Evolutionary conservation across 2,329 filamentous ascomycete species (phyloP).

Genomic region (Talaromyces pinophilus): DNA sequence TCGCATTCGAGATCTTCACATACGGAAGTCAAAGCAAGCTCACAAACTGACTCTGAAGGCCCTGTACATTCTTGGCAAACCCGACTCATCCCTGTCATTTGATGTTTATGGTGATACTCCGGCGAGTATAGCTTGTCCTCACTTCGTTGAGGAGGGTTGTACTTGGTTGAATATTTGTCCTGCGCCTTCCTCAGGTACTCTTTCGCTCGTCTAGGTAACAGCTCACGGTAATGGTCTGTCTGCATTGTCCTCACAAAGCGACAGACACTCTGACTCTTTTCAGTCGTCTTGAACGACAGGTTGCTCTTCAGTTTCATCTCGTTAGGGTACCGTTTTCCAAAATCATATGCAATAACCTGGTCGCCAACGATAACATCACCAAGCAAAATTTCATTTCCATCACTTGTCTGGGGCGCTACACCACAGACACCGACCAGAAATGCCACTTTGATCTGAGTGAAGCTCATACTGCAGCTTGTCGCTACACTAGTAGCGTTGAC

Average conservation of each 20-base stretch:
- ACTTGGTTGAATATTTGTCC: background rate
- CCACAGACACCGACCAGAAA: conserved; percentile 17
- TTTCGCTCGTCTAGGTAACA: background rate
- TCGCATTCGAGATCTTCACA: background rate
- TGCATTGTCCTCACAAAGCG: background rate
- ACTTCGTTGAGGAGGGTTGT: background rate
- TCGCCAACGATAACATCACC: conserved; percentile 16
- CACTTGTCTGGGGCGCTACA: background rate
- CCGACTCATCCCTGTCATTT: background rate
- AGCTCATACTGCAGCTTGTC: background rate
- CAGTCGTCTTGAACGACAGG: background rate
- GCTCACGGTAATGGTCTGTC: background rate
- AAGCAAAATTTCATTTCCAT: conserved; percentile 3
- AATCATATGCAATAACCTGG: conserved; percentile 7
- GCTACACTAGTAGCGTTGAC: background rate
- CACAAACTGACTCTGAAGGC: background rate
- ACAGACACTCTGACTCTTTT: background rate
- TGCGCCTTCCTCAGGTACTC: background rate
- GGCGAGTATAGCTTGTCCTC: background rate
- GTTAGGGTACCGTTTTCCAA: conserved; percentile 5
- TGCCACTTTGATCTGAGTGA: background rate
- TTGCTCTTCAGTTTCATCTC: background rate
- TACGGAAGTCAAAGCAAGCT: background rate
- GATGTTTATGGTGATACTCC: background rate
- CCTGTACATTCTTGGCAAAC: background rate